A percentile compares a stretch with the other conserved stretches of the same genome.
Evolutionary conservation across 1,139 yeast genomes (phyloP).

Genomic region (Casaregolazyma lundiana): DNA sequence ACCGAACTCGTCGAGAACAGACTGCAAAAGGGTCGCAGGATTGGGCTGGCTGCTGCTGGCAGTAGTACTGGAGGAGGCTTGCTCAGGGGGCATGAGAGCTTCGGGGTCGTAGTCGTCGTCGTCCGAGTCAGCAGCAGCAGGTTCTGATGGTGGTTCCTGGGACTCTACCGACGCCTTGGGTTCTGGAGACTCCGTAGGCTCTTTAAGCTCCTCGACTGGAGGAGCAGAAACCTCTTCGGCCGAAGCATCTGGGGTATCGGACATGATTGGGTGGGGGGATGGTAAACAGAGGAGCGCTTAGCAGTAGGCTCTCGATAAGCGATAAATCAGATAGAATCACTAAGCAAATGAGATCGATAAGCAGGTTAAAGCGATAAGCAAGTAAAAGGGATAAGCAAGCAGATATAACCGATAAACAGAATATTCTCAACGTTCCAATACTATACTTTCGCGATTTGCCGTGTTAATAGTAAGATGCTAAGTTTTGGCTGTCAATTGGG

Average conservation of each 20-base stretch:
- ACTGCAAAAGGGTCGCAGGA: slow-evolving; percentile 17
- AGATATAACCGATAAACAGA: neutral
- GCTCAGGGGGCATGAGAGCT: slow-evolving; percentile 7
- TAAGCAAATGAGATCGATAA: neutral
- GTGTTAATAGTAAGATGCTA: no score
- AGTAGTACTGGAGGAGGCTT: neutral
- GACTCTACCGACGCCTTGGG: neutral
- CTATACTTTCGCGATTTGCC: no score
- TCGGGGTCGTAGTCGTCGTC: slow-evolving; percentile 25
- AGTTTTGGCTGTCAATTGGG: no score
- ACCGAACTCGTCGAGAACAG: slow-evolving; percentile 17
- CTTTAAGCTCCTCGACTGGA: no score
- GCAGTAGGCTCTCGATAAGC: no score
- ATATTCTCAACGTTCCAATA: no score
- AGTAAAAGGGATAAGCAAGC: neutral
- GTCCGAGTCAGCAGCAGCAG: neutral
- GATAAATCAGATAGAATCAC: no score
- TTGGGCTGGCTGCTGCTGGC: slow-evolving; percentile 7
- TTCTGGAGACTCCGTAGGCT: no score
- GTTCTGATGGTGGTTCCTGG: neutral
- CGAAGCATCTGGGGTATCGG: no score
- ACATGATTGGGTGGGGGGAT: no score
- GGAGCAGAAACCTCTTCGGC: no score
- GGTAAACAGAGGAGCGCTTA: no score
- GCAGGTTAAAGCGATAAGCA: neutral